Evolutionary conservation across 805 yeast species (phyloP), one percentile per base, ranked within the genome.

Genomic region (Saccharomyces kudriavzevii): DNA sequence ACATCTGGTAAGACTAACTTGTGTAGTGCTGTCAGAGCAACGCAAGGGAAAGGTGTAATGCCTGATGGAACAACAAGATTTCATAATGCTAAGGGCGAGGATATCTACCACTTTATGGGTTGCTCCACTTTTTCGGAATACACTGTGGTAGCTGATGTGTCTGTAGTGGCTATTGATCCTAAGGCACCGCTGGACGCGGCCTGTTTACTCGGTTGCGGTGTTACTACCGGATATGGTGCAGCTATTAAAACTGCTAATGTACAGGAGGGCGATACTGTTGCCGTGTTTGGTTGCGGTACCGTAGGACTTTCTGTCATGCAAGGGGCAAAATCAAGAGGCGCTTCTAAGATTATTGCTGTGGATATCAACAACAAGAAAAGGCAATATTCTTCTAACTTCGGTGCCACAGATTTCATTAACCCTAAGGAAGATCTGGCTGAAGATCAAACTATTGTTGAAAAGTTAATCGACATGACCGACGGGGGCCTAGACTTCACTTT

Each of bases 1-100:
- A 80, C 77, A 70, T 82, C 91, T 56, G 96, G 97, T 58, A 94
- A 95, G 80, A 92, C 99, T 68, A 94, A 94, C 76, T 80, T 94
- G 70, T 94, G 99, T 78, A 89, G 94, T 58, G 80, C 95, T 64
- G 92, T 94, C 62, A 85, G 99, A 75, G 96, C 89, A 52, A 95
- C 99, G 54, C 99, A 94, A 72, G 98, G 99, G 70, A 85, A 88
- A 68, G 99, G 99, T 71, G 86, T 92, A 55, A 87, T 94, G 97
- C 99, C 99, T 58, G 99, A 94, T 70, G 99, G 98, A 22, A 92
- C 99, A 50, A 72, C 87, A 47, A 83, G 99, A 72, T 92, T 94
- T 77, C 82, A 79, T 59, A 83, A 87, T 69, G 69, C 70, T 59
- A 83, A 84, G 66, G 99, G 99, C 61, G 80, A 94, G 75, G 80